These are phyloP conservation scores for Russula abietina DNA, from an alignment of 768 basidiomycete species.

Conservation along the genomic window DNA sequence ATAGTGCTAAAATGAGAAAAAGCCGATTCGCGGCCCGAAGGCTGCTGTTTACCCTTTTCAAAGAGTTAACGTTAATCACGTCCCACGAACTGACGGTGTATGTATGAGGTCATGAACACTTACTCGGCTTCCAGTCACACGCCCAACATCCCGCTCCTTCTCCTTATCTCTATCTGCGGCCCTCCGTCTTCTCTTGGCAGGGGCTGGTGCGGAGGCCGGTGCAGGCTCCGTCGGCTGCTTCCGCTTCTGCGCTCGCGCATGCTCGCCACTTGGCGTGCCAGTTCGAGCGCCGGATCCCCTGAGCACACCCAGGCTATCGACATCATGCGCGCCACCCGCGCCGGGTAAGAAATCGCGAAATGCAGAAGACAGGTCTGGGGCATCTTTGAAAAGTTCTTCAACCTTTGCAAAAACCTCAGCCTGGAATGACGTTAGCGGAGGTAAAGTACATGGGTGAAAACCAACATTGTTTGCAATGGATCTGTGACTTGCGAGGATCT, in stretches of 20 bases:
- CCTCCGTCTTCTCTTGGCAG: constrained; percentile 69
- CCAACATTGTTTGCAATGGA: constrained; percentile 46
- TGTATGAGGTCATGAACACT: constrained; percentile 12
- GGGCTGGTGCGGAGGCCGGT: constrained; percentile 33
- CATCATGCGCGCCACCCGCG: constrained; percentile 1
- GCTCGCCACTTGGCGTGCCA: constrained; percentile 31
- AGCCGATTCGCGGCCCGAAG: constrained; percentile 25
- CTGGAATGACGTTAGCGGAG: constrained; percentile 31
- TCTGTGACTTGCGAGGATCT: constrained; percentile 65
- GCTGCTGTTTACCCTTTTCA: constrained; percentile 30
- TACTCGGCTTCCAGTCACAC: constrained; percentile 21
- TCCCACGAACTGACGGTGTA: background rate
- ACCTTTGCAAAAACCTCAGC: constrained; percentile 66
- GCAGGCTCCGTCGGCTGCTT: constrained; percentile 27
- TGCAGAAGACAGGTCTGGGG: constrained; percentile 65
- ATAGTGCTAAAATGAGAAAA: constrained; percentile 29
- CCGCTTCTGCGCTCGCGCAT: constrained; percentile 37
- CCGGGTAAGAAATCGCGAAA: constrained; percentile 72
- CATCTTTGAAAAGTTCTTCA: constrained; percentile 64
- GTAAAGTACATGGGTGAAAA: constrained; percentile 23
- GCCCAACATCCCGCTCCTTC: constrained; percentile 31
- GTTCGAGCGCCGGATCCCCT: constrained; percentile 25
- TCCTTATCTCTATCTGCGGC: constrained; percentile 40
- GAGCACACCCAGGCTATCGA: constrained; percentile 12
- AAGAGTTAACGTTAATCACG: background rate